Evolutionary conservation across 2,329 filamentous ascomycete genomes (phyloP).

Genomic region (Colletotrichum brevisporum): DNA sequence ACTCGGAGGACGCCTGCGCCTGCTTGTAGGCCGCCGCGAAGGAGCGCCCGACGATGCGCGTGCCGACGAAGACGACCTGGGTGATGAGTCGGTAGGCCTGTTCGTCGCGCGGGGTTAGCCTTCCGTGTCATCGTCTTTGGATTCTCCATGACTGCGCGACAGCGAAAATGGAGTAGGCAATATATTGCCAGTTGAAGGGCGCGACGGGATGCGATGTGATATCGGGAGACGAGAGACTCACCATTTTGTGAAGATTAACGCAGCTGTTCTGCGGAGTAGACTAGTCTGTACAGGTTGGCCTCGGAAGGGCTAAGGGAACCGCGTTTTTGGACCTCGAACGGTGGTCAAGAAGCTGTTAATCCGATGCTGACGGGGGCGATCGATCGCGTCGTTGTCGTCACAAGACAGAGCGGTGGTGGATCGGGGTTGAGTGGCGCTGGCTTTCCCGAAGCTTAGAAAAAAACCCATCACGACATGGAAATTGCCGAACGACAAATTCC

Average conservation of each 20-base stretch:
- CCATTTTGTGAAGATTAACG: slow-evolving; percentile 36
- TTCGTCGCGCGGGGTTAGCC: slow-evolving; percentile 11
- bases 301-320: too few species aligned
- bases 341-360: not conserved
- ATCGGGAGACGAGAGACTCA: slow-evolving; percentile 15
- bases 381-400: slow-evolving; percentile 11
- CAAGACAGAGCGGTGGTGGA: slow-evolving; percentile 12
- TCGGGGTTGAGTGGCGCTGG: slow-evolving; percentile 2
- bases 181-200: slow-evolving; percentile 4
- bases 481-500: slow-evolving; percentile 41
- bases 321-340: too few species aligned
- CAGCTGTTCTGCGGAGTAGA: slow-evolving; percentile 12
- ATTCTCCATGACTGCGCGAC: not conserved
- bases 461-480: slow-evolving; percentile 33
- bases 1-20: slow-evolving; percentile 88
- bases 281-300: not conserved
- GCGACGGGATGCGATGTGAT: not conserved
- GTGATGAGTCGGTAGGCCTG: slow-evolving; percentile 73
- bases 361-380: slow-evolving; percentile 14
- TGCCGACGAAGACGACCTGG: slow-evolving; percentile 91
- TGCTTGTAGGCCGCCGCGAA: slow-evolving; percentile 97
- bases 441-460: slow-evolving; percentile 19
- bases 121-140: not conserved
- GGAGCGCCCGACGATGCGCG: slow-evolving; percentile 91
- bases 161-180: not conserved